Evolutionary conservation across 2,329 filamentous ascomycete genomes (phyloP).

Genomic region (Ilyonectria robusta): DNA sequence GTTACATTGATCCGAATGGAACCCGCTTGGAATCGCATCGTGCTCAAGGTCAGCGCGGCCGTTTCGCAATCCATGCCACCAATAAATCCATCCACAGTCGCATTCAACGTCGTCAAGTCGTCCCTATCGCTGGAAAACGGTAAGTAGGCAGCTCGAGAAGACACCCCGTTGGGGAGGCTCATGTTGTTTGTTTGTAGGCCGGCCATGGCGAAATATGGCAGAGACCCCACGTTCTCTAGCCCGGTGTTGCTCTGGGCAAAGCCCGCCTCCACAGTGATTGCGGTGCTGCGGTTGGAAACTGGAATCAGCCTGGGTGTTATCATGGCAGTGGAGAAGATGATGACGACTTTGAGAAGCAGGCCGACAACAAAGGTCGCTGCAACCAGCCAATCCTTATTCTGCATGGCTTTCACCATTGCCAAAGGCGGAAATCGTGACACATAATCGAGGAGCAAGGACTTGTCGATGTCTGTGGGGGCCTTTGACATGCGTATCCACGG

Average conservation of each 20-base stretch:
- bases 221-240: constrained; percentile 42
- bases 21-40: constrained; percentile 38
- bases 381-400: constrained; percentile 55
- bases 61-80: constrained; percentile 51
- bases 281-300: constrained; percentile 41
- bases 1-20: constrained; percentile 50
- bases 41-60: constrained; percentile 44
- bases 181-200: constrained; percentile 50
- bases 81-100: constrained; percentile 54
- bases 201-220: constrained; percentile 53
- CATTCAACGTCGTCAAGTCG: constrained; percentile 44
- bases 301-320: constrained; percentile 51
- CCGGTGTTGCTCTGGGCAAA: constrained; percentile 49
- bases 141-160: constrained; percentile 53
- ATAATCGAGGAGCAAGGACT: constrained; percentile 56
- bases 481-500: constrained; percentile 56
- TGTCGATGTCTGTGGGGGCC: constrained; percentile 47
- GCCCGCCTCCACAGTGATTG: constrained; percentile 44
- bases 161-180: constrained; percentile 51
- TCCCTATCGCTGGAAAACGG: constrained; percentile 48
- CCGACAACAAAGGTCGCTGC: constrained; percentile 44
- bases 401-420: constrained; percentile 47
- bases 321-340: constrained; percentile 55
- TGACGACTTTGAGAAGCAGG: constrained; percentile 51
- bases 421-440: constrained; percentile 49